Evolutionary conservation across 164 flowering plant species (phyloP).

Genomic region (Stephania yunnanensis): DNA sequence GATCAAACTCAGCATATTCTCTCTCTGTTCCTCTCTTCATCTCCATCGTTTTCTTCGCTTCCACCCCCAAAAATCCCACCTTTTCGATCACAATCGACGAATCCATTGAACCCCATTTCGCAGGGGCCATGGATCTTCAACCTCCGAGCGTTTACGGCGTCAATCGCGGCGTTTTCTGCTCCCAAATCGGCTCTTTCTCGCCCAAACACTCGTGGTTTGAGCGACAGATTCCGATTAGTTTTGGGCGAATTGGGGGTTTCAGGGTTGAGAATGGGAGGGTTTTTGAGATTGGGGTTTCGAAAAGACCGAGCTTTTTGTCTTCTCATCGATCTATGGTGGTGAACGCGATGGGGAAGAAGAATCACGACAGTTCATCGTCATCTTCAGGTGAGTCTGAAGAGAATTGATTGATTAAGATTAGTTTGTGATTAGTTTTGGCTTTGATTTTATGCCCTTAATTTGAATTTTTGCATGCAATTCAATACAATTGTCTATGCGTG

Average conservation of each 20-base stretch:
- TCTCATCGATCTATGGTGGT: constrained; percentile 12
- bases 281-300: constrained; percentile 13
- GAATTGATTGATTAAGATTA: background rate
- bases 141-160: constrained; percentile 9
- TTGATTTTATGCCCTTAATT: background rate
- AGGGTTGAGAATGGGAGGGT: constrained; percentile 12
- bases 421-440: background rate
- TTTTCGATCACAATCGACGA: background rate
- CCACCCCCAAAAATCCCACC: background rate
- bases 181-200: constrained; percentile 15
- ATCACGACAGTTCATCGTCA: constrained; percentile 14
- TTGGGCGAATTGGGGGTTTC: constrained; percentile 10
- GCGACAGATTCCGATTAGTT: constrained; percentile 12
- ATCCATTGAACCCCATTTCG: background rate
- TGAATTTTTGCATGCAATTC: constrained; percentile 1
- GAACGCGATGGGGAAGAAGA: constrained; percentile 26
- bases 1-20: background rate
- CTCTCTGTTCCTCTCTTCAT: background rate
- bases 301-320: constrained; percentile 4
- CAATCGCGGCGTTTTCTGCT: constrained; percentile 7
- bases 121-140: constrained; percentile 8
- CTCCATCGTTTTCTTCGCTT: background rate
- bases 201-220: constrained; percentile 8
- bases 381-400: constrained; percentile 15
- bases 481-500: background rate